Conservation (phyloP, 1,284 basidiomycete species). For the Apiotrichum akiyoshidainum region DNA sequence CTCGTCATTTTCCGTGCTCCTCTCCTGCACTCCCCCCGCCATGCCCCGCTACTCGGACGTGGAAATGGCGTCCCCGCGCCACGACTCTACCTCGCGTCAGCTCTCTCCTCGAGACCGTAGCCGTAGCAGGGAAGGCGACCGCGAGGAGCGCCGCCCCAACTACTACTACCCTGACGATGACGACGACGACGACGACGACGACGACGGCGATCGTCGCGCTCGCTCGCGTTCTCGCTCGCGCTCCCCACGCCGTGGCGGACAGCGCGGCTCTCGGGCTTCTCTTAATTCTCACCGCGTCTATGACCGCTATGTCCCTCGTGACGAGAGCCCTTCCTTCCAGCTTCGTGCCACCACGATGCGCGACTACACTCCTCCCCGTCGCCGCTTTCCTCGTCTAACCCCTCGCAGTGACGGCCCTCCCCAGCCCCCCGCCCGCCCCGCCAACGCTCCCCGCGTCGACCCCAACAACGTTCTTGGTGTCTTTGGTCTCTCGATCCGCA, state of each 20-base stretch:
- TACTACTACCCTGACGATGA: too few relatives aligned
- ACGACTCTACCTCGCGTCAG: not conserved
- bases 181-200: too few relatives aligned
- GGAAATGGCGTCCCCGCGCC: not conserved
- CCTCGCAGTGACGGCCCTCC: conserved; percentile 7
- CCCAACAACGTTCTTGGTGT: conserved; percentile 90
- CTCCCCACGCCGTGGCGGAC: not conserved
- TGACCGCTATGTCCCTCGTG: too few relatives aligned
- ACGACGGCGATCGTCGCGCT: not conserved
- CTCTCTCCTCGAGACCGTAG: not conserved
- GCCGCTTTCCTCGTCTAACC: not conserved
- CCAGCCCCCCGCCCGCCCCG: conserved; percentile 22
- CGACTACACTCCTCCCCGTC: not conserved
- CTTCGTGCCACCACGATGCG: not conserved
- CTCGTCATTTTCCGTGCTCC: not conserved
- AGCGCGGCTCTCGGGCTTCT: too few relatives aligned
- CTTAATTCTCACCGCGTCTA: too few relatives aligned
- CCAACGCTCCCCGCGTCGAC: conserved; percentile 55
- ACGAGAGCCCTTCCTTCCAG: not conserved
- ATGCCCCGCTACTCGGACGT: not conserved
- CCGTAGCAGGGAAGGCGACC: not conserved
- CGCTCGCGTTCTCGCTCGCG: not conserved
- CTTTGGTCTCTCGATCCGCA: conserved; percentile 92
- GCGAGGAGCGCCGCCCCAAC: not conserved
- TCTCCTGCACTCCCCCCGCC: not conserved